Conservation (phyloP, 2,329 filamentous ascomycete genomes). For the Microcyclosporella mali region DNA sequence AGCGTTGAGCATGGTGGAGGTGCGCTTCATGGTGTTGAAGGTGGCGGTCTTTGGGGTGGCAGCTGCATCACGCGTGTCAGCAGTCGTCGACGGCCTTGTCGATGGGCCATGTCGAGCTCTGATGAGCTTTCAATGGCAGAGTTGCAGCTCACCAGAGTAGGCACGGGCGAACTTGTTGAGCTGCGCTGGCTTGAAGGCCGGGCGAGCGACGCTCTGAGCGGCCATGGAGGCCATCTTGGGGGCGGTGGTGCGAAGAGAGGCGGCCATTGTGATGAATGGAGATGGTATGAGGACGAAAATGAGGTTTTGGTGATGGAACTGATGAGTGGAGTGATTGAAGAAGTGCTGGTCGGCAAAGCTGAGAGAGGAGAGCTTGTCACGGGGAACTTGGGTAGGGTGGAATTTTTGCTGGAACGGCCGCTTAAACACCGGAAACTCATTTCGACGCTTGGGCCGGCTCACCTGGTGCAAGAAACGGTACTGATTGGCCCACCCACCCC, state of each 20-base stretch:
- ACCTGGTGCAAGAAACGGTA: slow-evolving; percentile 10
- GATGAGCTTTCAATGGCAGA: slow-evolving; percentile 13
- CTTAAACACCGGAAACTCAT: slow-evolving; percentile 21
- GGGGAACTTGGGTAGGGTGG: slow-evolving; percentile 22
- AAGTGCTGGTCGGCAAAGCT: slow-evolving; percentile 16
- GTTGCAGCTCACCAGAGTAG: slow-evolving; percentile 56
- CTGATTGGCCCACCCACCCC: slow-evolving; percentile 19
- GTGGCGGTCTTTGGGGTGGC: slow-evolving; percentile 45
- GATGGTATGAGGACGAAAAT: slow-evolving; percentile 24
- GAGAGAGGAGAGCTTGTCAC: slow-evolving; percentile 23
- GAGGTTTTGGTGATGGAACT: slow-evolving; percentile 17
- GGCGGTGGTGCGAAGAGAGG: slow-evolving; percentile 65
- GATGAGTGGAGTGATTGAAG: slow-evolving; percentile 24
- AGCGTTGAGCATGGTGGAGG: slow-evolving; percentile 44
- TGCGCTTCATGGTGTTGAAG: slow-evolving; percentile 70
- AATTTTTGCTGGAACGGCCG: slow-evolving; percentile 23
- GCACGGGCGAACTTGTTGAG: slow-evolving; percentile 62
- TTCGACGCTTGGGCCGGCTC: slow-evolving; percentile 17
- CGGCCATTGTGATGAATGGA: slow-evolving; percentile 67
- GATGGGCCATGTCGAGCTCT: slow-evolving; percentile 6
- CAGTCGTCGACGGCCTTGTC: no score
- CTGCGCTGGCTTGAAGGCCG: slow-evolving; percentile 46
- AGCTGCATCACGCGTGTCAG: slow-evolving; percentile 15
- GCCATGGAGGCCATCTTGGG: slow-evolving; percentile 65
- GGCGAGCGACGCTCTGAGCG: slow-evolving; percentile 63